These are phyloP conservation scores for Xylaria flabelliformis DNA, from an alignment of 495 filamentous ascomycete genomes.

Conservation along the genomic window DNA sequence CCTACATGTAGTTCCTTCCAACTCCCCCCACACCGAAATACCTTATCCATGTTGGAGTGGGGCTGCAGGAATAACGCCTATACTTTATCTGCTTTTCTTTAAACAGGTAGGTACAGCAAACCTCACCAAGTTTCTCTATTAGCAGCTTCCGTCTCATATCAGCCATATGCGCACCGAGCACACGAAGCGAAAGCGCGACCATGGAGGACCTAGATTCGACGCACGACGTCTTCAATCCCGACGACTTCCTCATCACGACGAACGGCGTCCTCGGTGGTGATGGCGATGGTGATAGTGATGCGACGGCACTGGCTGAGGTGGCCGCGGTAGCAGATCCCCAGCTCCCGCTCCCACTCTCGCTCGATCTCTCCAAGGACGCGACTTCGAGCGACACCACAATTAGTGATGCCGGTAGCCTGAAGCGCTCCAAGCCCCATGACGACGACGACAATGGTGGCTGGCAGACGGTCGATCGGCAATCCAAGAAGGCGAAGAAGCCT, in stretches of 20 bases:
- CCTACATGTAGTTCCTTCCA: no score
- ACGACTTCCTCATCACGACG: slow-evolving; percentile 28
- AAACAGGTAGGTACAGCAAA: neutral
- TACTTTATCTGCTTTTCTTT: slow-evolving; percentile 8
- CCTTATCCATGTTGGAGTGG: slow-evolving; percentile 19
- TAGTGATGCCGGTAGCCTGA: slow-evolving; percentile 39
- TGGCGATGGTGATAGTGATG: slow-evolving; percentile 1
- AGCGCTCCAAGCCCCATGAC: slow-evolving; percentile 52
- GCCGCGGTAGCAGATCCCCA: slow-evolving; percentile 3
- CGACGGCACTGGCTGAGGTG: neutral
- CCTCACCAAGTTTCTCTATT: neutral
- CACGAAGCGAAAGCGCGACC: neutral
- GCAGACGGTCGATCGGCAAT: slow-evolving; percentile 50
- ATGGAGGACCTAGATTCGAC: slow-evolving; percentile 30
- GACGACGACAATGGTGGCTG: slow-evolving; percentile 52
- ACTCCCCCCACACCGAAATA: slow-evolving; percentile 13
- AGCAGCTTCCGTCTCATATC: neutral
- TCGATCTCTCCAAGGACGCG: slow-evolving; percentile 13
- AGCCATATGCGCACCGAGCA: slow-evolving; percentile 1
- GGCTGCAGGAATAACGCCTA: slow-evolving; percentile 8
- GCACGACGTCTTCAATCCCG: slow-evolving; percentile 29
- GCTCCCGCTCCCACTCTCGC: slow-evolving; percentile 12
- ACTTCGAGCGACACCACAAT: slow-evolving; percentile 27
- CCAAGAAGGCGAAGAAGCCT: slow-evolving; percentile 53
- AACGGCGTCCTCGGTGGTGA: slow-evolving; percentile 10